Base-by-base conservation (phyloP, 352 stramenopile genomes). In the Phytophthora idaei region DNA sequence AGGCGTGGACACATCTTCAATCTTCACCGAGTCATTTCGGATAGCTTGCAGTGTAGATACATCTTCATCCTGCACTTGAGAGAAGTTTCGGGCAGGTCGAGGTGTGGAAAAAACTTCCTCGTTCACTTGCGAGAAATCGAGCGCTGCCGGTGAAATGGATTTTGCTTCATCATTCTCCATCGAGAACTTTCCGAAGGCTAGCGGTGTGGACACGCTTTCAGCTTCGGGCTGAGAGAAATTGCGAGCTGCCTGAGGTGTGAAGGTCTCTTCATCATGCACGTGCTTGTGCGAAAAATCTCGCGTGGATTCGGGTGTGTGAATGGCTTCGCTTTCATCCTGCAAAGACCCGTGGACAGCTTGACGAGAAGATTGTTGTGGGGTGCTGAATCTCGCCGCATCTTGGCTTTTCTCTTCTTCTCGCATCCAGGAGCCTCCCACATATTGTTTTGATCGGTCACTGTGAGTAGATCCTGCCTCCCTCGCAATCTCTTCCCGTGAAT, bases 361-460 rank as follows among this genome's bases (percentile, higher is more conserved):
- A 11, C 21, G 28, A 41, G 49, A 54, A 39, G 28, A n/a, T 32
- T 45, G 6, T 15, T n/a, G 58, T 29, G 49, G 50, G 21, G 44
- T 63, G 31, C 8, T 64, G 36, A 48, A 57, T 44, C 36, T 59
- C 37, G 29, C 46, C 14, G 25, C 29, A 21, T 39, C 56, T 4
- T 65, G 21, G 21, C 25, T 64, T 48, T 4, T 17, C 15, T 36
- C 47, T 58, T 68, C 52, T 17, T 57, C 54, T 49, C 9, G 34
- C 10, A 27, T 42, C 8, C 11, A 21, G 29, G 42, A 48, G 11
- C n/a, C 41, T 41, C 14, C 28, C 8, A 14, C 9, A 25, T 57
- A 34, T 27, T 57, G 48, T 14, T 5, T 58, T 39, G 41, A 2
- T 50, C 27, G n/a, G 27, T 48, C 45, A 12, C 46, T 50, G 25